Percentiles rank a stretch among this genome's conserved stretches.
These are phyloP conservation scores for Williopsis jadinii DNA, from an alignment of 1,139 yeast genomes.

Conservation along the genomic window DNA sequence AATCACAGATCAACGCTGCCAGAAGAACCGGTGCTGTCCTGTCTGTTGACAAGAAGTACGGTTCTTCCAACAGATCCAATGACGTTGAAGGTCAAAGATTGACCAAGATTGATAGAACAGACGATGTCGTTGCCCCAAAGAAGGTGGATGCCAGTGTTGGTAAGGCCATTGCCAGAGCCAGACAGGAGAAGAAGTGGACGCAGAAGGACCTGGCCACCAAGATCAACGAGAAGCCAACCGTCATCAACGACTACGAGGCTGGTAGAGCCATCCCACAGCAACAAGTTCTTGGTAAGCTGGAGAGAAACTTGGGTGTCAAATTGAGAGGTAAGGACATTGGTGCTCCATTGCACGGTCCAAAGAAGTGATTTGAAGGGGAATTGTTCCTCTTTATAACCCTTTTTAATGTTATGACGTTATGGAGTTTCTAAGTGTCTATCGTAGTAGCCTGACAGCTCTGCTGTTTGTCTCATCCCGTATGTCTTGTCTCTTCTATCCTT, in stretches of 20 bases:
- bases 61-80: constrained; percentile 53
- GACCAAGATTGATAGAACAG: constrained; percentile 88
- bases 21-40: constrained; percentile 86
- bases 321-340: constrained; percentile 96
- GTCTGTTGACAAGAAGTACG: constrained; percentile 90
- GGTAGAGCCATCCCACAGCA: constrained; percentile 97
- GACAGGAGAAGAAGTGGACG: constrained; percentile 83
- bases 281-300: constrained; percentile 86
- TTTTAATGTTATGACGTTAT: constrained; percentile 1
- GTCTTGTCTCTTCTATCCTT: too few species aligned
- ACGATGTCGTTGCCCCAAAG: constrained; percentile 90
- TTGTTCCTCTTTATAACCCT: neutral
- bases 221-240: constrained; percentile 92
- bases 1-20: constrained; percentile 82
- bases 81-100: constrained; percentile 92
- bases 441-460: neutral
- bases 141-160: constrained; percentile 83
- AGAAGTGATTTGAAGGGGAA: constrained; percentile 21
- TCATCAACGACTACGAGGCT: constrained; percentile 93
- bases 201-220: constrained; percentile 96
- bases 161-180: constrained; percentile 76
- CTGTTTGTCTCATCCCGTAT: neutral
- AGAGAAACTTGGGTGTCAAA: constrained; percentile 90
- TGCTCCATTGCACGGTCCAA: constrained; percentile 56
- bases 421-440: neutral